Percentiles rank a stretch among this genome's conserved stretches.
These are phyloP conservation scores for Odontarrhena argentea DNA, from an alignment of 345 rosid genomes.

Conservation along the genomic window DNA sequence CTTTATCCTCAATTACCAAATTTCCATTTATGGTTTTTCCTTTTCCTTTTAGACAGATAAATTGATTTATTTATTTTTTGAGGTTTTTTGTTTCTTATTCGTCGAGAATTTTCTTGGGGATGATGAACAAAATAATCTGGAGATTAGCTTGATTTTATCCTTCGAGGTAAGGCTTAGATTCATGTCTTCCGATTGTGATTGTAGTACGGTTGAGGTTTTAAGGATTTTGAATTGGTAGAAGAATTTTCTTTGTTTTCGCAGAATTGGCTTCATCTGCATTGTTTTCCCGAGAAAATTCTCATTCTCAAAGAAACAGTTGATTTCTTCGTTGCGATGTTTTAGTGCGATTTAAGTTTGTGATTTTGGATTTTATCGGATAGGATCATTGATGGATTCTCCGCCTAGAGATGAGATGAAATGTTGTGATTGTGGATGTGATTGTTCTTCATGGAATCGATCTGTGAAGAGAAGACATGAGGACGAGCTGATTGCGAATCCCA, in stretches of 20 bases:
- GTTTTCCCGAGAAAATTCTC: conserved; percentile 11
- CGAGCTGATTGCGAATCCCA: conserved; percentile 49
- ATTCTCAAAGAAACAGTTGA: neutral
- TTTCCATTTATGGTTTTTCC: too few species aligned
- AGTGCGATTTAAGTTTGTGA: conserved; percentile 10
- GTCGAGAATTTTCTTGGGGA: too few species aligned
- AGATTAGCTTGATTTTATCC: too few species aligned
- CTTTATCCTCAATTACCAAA: too few species aligned
- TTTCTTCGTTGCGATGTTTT: neutral
- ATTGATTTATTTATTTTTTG: too few species aligned
- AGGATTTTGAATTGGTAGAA: conserved; percentile 2
- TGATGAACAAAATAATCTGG: too few species aligned
- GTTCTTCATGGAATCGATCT: conserved; percentile 61
- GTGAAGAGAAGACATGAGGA: conserved; percentile 71
- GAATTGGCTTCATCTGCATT: conserved; percentile 25
- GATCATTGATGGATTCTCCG: conserved; percentile 43
- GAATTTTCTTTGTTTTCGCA: conserved; percentile 6
- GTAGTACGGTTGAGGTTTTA: neutral
- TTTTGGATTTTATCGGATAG: conserved; percentile 25
- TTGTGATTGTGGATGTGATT: conserved; percentile 65
- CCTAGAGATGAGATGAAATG: conserved; percentile 48
- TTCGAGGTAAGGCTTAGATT: too few species aligned
- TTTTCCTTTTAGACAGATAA: too few species aligned
- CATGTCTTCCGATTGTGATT: neutral
- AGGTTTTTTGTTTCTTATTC: too few species aligned